Percentiles rank a stretch among this genome's conserved stretches.
Evolutionary conservation across 768 basidiomycete genomes (phyloP).

Genomic region (Naganishia onofrii): DNA sequence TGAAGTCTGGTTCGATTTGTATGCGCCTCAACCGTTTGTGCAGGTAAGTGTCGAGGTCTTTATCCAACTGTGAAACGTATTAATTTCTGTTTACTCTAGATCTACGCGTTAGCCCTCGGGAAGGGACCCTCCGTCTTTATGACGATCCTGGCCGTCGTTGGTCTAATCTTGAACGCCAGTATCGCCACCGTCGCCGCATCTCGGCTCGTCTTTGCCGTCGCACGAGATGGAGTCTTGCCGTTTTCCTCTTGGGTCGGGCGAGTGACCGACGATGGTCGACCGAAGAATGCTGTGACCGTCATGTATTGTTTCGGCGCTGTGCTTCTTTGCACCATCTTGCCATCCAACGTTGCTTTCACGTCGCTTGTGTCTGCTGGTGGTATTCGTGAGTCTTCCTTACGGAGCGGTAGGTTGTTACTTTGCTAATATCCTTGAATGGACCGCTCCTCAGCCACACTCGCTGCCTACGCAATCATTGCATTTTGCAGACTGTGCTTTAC

Average conservation of each 20-base stretch:
- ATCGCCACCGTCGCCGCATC: constrained; percentile 84
- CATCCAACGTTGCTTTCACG: constrained; percentile 86
- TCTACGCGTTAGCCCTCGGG: constrained; percentile 80
- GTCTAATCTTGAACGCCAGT: constrained; percentile 84
- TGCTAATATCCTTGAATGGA: background rate
- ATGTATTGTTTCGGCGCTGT: constrained; percentile 74
- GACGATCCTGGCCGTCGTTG: constrained; percentile 77
- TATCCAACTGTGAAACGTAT: no score
- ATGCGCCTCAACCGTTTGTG: constrained; percentile 88
- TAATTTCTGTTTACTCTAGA: constrained; percentile 28
- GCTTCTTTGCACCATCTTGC: constrained; percentile 81
- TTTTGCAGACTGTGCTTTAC: constrained; percentile 63
- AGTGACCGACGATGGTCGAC: constrained; percentile 70
- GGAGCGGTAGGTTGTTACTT: background rate
- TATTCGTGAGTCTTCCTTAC: constrained; percentile 54
- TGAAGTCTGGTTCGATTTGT: constrained; percentile 68
- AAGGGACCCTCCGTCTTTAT: constrained; percentile 77
- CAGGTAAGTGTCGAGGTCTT: constrained; percentile 49
- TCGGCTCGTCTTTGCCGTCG: constrained; percentile 83
- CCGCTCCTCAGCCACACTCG: constrained; percentile 23
- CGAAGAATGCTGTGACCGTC: constrained; percentile 78
- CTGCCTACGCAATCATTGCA: constrained; percentile 29
- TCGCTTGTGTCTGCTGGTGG: constrained; percentile 83
- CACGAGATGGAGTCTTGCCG: constrained; percentile 88
- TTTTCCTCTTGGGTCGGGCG: constrained; percentile 76